phyloP scores from a whole-genome alignment of 768 basidiomycete species.

The Suillus weaverae region DNA sequence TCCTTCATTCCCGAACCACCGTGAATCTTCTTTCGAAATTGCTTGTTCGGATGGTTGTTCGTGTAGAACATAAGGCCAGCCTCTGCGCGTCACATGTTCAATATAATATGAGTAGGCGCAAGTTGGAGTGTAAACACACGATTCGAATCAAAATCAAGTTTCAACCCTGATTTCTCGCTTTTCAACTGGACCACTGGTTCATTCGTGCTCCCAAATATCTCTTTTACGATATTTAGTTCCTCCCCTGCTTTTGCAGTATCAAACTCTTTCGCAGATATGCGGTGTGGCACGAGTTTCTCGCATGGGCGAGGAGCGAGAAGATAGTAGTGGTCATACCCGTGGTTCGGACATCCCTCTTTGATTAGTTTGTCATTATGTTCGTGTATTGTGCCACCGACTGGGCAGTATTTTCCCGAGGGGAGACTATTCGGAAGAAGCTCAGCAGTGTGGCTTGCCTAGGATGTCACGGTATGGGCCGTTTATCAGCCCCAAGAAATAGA shows the following conservation, averaged over 20 bases:
- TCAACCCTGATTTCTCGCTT: constrained; percentile 59
- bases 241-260: constrained; percentile 17
- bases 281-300: constrained; percentile 41
- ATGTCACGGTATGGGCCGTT: background rate
- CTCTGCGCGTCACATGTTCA: constrained; percentile 40
- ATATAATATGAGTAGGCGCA: constrained; percentile 1
- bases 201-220: constrained; percentile 28
- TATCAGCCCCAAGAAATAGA: background rate
- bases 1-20: constrained; percentile 65
- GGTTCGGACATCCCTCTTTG: constrained; percentile 54
- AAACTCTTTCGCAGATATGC: constrained; percentile 46
- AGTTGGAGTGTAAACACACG: constrained; percentile 44
- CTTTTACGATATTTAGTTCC: constrained; percentile 44
- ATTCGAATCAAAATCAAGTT: constrained; percentile 64
- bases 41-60: constrained; percentile 50
- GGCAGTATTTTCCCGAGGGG: constrained; percentile 51
- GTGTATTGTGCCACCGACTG: constrained; percentile 48
- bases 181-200: constrained; percentile 53
- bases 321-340: constrained; percentile 73
- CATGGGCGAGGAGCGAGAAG: constrained; percentile 42
- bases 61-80: constrained; percentile 77
- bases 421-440: constrained; percentile 51
- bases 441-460: constrained; percentile 54
- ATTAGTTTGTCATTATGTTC: constrained; percentile 51
- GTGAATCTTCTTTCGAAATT: constrained; percentile 70